Conservation (phyloP, 306 rosid genomes). For the Canavalia gladiata region DNA sequence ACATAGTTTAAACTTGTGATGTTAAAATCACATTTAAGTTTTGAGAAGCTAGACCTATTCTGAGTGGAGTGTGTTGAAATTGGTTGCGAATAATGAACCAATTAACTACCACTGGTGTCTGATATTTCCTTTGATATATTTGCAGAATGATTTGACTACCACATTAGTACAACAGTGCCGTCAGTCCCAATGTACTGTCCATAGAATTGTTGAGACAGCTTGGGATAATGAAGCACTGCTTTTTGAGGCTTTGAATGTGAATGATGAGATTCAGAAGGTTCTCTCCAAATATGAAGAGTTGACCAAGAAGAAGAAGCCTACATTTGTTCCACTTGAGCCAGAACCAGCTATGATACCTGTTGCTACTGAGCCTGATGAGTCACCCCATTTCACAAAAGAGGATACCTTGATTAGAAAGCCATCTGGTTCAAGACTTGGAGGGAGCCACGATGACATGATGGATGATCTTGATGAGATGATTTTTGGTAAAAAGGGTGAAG, state of each 20-base stretch:
- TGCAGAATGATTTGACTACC: conserved; percentile 82
- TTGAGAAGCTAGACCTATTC: neutral
- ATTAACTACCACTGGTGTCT: neutral
- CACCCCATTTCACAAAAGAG: conserved; percentile 61
- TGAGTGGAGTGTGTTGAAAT: too few species aligned
- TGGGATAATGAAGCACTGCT: conserved; percentile 85
- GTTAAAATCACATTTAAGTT: neutral
- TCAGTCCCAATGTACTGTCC: conserved; percentile 62
- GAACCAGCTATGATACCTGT: conserved; percentile 81
- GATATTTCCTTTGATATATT: neutral
- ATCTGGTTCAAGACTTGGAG: conserved; percentile 63
- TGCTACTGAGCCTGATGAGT: conserved; percentile 78
- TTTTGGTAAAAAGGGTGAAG: conserved; percentile 80
- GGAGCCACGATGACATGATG: conserved; percentile 83
- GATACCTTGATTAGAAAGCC: conserved; percentile 72
- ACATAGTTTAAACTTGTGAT: neutral
- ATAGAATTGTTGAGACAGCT: conserved; percentile 70
- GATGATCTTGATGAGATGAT: conserved; percentile 99
- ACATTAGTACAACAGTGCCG: conserved; percentile 84
- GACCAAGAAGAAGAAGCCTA: conserved; percentile 50
- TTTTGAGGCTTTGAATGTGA: conserved; percentile 82
- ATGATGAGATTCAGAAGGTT: conserved; percentile 86
- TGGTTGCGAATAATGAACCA: too few species aligned
- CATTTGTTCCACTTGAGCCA: conserved; percentile 52
- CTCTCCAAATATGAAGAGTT: conserved; percentile 72